phyloP scores from a whole-genome alignment of 768 basidiomycete genomes.

The Tremella mesenterica region DNA sequence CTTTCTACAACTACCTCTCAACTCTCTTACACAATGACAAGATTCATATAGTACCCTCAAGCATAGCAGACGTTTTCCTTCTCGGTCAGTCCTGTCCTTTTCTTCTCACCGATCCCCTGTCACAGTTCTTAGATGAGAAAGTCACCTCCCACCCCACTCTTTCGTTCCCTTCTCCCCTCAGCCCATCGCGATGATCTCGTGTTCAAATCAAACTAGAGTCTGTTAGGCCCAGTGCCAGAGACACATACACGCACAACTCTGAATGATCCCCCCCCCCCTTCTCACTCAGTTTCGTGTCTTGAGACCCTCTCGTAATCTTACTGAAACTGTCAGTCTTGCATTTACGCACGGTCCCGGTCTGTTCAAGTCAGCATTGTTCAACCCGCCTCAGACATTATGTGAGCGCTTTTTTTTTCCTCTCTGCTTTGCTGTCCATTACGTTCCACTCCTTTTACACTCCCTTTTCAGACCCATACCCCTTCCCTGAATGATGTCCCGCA shows the following conservation, averaged over 20 bases:
- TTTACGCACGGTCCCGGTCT: not conserved
- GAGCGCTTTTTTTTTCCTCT: too few species aligned
- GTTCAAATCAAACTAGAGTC: conserved; percentile 45
- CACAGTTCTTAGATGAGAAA: too few species aligned
- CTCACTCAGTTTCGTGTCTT: not conserved
- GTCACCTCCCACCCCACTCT: too few species aligned
- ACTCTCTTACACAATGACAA: too few species aligned
- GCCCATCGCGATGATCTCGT: conserved; percentile 35
- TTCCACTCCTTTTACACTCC: not conserved
- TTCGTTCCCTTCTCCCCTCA: conserved; percentile 1
- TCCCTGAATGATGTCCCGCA: conserved; percentile 35
- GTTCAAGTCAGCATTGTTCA: not conserved
- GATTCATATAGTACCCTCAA: not conserved
- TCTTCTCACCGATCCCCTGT: conserved; percentile 1
- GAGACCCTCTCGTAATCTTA: not conserved
- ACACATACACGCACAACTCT: conserved; percentile 42
- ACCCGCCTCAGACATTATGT: too few species aligned
- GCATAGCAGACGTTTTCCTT: not conserved
- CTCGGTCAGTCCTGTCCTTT: conserved; percentile 1
- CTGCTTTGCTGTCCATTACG: too few species aligned
- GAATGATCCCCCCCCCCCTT: conserved; percentile 15
- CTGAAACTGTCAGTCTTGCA: not conserved
- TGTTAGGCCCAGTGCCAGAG: conserved; percentile 42
- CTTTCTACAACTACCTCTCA: not conserved
- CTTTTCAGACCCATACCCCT: not conserved